Conservation (phyloP, 106 monocot species). For the Agapanthus africanus region DNA sequence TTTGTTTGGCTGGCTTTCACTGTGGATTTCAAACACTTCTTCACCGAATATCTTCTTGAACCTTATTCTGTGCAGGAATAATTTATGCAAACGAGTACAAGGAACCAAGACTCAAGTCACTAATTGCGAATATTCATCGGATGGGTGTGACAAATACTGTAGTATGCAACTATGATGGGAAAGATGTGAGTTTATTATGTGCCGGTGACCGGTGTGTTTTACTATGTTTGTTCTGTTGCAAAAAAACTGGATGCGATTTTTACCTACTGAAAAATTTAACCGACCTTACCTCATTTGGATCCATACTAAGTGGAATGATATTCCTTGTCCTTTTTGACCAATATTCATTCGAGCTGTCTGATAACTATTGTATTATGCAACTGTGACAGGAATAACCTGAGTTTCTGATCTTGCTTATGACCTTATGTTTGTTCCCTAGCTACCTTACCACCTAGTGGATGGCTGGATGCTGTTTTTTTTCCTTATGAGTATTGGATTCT, state of each 20-base stretch:
- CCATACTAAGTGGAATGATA: background rate
- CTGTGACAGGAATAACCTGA: too few relatives aligned
- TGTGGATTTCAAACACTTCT: too few relatives aligned
- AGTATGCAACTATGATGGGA: slow-evolving; percentile 95
- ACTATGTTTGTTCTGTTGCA: background rate
- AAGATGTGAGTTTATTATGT: slow-evolving; percentile 63
- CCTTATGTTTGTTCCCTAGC: too few relatives aligned
- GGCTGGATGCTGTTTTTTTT: background rate
- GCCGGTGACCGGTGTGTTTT: background rate
- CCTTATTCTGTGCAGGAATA: slow-evolving; percentile 53
- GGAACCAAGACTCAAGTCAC: slow-evolving; percentile 64
- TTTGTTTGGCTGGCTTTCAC: too few relatives aligned
- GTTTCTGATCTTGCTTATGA: background rate
- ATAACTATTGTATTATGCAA: too few relatives aligned
- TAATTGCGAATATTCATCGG: slow-evolving; percentile 80
- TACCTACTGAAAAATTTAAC: background rate
- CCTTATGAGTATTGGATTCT: too few relatives aligned
- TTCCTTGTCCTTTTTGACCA: background rate
- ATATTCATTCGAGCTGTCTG: background rate
- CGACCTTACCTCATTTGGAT: too few relatives aligned
- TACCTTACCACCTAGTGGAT: background rate
- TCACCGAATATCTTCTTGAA: background rate
- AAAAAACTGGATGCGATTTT: background rate
- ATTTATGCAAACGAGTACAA: slow-evolving; percentile 95
- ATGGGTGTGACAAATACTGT: slow-evolving; percentile 89